Conservation (phyloP, 352 stramenopile genomes). For the Blastocystis hominis region DNA sequence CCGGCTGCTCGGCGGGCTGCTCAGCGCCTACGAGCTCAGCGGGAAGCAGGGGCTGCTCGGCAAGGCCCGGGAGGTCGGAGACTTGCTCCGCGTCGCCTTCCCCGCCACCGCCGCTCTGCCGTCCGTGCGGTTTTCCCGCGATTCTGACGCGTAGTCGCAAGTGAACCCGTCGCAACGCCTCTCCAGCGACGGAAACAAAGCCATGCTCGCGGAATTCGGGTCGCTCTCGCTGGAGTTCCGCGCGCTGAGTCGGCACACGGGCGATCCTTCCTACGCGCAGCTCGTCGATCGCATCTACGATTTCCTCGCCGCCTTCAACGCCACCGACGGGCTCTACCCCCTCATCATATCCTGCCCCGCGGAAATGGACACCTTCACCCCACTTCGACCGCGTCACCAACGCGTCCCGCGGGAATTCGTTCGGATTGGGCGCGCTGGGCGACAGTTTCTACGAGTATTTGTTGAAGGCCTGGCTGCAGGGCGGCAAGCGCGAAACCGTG, state of each 20-base stretch:
- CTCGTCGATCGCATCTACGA: slow-evolving; percentile 60
- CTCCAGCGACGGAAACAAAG: background rate
- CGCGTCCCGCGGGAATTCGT: slow-evolving; percentile 62
- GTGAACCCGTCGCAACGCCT: background rate
- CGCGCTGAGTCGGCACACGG: slow-evolving; percentile 71
- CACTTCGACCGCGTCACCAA: slow-evolving; percentile 30
- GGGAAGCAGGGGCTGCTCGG: background rate
- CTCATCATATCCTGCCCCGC: slow-evolving; percentile 11
- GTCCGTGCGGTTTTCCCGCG: background rate
- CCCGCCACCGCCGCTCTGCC: background rate
- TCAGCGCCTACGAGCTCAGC: slow-evolving; percentile 84
- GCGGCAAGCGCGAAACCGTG: slow-evolving; percentile 69
- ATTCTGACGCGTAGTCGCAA: background rate
- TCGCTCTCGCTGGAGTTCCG: slow-evolving; percentile 73
- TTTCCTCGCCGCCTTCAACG: slow-evolving; percentile 48
- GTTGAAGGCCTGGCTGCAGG: slow-evolving; percentile 90
- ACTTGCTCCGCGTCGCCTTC: slow-evolving; percentile 8
- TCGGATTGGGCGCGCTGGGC: slow-evolving; percentile 81
- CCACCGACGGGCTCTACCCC: slow-evolving; percentile 16
- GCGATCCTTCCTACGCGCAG: slow-evolving; percentile 68
- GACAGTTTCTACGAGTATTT: slow-evolving; percentile 97
- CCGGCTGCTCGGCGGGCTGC: slow-evolving; percentile 83
- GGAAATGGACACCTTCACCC: background rate
- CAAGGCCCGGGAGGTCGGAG: slow-evolving; percentile 31
- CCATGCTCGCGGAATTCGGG: slow-evolving; percentile 69